Conservation (phyloP, 345 rosid species). For the Salix suchowensis region DNA sequence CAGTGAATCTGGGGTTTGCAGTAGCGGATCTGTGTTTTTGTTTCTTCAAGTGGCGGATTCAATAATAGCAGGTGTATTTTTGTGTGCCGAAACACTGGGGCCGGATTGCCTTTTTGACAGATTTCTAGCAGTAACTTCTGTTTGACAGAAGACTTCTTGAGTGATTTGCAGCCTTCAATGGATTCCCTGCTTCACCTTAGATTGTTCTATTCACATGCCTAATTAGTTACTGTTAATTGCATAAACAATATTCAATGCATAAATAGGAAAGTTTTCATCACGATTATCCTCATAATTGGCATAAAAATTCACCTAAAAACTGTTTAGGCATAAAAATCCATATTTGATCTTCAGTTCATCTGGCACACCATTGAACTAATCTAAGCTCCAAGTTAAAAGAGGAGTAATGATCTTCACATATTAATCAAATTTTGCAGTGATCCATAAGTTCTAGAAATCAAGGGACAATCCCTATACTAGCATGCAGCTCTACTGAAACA, state of each 20-base stretch:
- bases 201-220: background rate
- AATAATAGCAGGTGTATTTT: background rate
- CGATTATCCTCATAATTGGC: background rate
- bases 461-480: background rate
- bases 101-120: no score
- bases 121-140: background rate
- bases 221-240: background rate
- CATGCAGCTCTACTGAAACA: background rate
- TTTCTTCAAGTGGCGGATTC: slow-evolving; percentile 3
- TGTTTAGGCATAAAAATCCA: background rate
- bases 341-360: background rate
- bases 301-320: background rate
- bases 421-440: background rate
- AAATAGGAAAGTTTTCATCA: background rate
- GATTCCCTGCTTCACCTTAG: background rate
- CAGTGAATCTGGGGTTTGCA: background rate
- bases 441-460: background rate
- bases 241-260: background rate
- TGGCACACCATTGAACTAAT: background rate
- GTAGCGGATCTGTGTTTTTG: background rate
- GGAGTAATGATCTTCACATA: background rate
- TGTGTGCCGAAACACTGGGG: slow-evolving; percentile 4
- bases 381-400: background rate
- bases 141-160: background rate
- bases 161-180: background rate